A percentile compares a stretch with the other conserved stretches of the same genome.
phyloP scores from a whole-genome alignment of 768 basidiomycete species.

The Kwoniella shandongensis region DNA sequence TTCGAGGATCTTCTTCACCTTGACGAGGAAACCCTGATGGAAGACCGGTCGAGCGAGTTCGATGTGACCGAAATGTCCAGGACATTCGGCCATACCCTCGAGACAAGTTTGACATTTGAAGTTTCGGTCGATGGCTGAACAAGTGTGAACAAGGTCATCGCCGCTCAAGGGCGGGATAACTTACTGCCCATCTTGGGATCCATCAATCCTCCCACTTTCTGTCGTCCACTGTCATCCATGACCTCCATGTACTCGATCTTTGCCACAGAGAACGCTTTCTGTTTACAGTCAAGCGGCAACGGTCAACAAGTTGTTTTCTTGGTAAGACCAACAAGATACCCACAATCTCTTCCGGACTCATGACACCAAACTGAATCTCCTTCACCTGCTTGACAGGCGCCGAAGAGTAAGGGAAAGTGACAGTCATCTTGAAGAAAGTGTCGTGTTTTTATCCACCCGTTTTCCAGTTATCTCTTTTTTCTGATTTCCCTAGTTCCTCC shows the following conservation, averaged over 20 bases:
- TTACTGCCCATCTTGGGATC: constrained; percentile 91
- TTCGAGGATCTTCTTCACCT: constrained; percentile 99
- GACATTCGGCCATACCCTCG: constrained; percentile 99
- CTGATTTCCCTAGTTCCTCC: not conserved
- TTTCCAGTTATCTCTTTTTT: not conserved
- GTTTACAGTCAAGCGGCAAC: constrained; percentile 26
- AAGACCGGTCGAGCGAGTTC: constrained; percentile 96
- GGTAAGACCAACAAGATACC: constrained; percentile 51
- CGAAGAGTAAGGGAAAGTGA: constrained; percentile 68
- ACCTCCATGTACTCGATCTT: constrained; percentile 99
- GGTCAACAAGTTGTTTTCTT: constrained; percentile 23
- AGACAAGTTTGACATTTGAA: constrained; percentile 99
- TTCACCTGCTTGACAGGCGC: constrained; percentile 93
- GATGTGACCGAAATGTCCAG: constrained; percentile 98
- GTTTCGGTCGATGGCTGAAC: constrained; percentile 52
- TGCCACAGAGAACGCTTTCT: constrained; percentile 99
- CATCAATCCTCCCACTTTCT: constrained; percentile 91
- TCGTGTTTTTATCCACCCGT: not conserved
- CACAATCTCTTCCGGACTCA: constrained; percentile 98
- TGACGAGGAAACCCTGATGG: constrained; percentile 91
- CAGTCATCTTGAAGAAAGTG: constrained; percentile 32
- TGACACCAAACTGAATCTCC: constrained; percentile 98
- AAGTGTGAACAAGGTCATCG: constrained; percentile 18
- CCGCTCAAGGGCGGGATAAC: constrained; percentile 22
- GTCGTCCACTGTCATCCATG: constrained; percentile 90